phyloP scores from a whole-genome alignment of 768 basidiomycete genomes.

The Russula olivacea region DNA sequence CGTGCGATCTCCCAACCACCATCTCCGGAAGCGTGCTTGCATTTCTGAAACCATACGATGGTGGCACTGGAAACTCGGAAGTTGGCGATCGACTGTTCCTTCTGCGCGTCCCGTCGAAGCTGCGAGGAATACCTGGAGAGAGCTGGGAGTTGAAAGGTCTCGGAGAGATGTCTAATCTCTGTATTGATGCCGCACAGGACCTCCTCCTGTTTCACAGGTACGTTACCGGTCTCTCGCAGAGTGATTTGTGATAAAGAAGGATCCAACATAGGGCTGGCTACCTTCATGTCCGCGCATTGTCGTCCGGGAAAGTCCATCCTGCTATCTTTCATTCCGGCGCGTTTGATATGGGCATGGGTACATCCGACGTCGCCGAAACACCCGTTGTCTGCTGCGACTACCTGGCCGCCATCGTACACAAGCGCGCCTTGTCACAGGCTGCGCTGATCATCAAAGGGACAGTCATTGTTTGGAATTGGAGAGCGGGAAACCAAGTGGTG shows the following conservation, averaged over 20 bases:
- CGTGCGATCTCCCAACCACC: constrained; percentile 6
- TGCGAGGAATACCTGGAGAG: constrained; percentile 16
- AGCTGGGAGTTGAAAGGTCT: constrained; percentile 19
- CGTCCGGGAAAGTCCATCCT: constrained; percentile 15
- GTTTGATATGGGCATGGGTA: constrained; percentile 6
- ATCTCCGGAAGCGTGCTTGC: constrained; percentile 21
- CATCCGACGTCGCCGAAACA: not conserved
- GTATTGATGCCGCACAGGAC: constrained; percentile 18
- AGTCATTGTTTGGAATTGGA: constrained; percentile 16
- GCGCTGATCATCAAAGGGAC: not conserved
- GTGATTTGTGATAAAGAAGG: not conserved
- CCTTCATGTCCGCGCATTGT: constrained; percentile 13
- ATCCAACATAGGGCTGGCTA: not conserved
- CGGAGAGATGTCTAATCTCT: constrained; percentile 12
- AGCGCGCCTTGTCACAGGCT: not conserved
- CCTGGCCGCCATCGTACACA: constrained; percentile 6
- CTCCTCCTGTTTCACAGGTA: constrained; percentile 17
- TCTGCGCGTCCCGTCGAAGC: constrained; percentile 13
- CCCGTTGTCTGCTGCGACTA: constrained; percentile 8
- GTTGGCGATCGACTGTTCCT: constrained; percentile 4
- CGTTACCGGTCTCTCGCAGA: not conserved
- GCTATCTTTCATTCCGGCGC: not conserved
- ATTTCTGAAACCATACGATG: constrained; percentile 4
- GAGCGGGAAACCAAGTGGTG: constrained; percentile 6
- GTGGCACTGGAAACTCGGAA: not conserved